These are phyloP conservation scores for Ophiostoma angusticollis DNA, from an alignment of 2,329 filamentous ascomycete species.

Conservation along the genomic window DNA sequence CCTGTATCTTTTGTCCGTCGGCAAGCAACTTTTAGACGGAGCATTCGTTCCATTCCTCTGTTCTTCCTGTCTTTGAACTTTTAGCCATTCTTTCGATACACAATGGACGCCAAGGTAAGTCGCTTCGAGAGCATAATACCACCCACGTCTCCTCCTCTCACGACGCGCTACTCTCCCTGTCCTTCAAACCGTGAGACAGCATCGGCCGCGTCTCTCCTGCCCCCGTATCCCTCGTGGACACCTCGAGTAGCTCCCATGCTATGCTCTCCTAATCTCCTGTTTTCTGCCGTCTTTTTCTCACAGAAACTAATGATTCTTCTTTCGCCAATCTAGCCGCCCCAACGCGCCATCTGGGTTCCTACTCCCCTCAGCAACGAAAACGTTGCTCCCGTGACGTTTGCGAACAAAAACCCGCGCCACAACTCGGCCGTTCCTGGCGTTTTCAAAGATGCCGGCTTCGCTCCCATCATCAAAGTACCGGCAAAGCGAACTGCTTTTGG, in stretches of 20 bases:
- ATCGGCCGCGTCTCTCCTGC: too few species aligned
- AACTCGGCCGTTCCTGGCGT: slow-evolving; percentile 61
- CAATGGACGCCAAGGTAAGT: slow-evolving; percentile 7
- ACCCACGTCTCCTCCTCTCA: background rate
- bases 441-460: slow-evolving; percentile 31
- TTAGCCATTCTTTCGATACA: background rate
- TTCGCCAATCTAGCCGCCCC: slow-evolving; percentile 40
- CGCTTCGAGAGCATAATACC: too few species aligned
- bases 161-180: too few species aligned
- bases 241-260: too few species aligned
- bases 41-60: background rate
- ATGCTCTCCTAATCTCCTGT: background rate
- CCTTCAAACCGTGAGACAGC: too few species aligned
- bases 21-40: too few species aligned
- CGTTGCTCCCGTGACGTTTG: slow-evolving; percentile 40
- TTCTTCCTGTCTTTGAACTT: background rate
- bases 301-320: slow-evolving; percentile 3
- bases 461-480: slow-evolving; percentile 46
- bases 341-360: slow-evolving; percentile 48
- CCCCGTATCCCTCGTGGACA: too few species aligned
- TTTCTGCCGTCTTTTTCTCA: background rate
- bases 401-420: slow-evolving; percentile 58
- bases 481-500: slow-evolving; percentile 69
- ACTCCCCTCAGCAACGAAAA: slow-evolving; percentile 56
- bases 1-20: too few species aligned